These are phyloP conservation scores for Arthrobotrys iridis DNA, from an alignment of 2,329 filamentous ascomycete genomes.

Conservation along the genomic window DNA sequence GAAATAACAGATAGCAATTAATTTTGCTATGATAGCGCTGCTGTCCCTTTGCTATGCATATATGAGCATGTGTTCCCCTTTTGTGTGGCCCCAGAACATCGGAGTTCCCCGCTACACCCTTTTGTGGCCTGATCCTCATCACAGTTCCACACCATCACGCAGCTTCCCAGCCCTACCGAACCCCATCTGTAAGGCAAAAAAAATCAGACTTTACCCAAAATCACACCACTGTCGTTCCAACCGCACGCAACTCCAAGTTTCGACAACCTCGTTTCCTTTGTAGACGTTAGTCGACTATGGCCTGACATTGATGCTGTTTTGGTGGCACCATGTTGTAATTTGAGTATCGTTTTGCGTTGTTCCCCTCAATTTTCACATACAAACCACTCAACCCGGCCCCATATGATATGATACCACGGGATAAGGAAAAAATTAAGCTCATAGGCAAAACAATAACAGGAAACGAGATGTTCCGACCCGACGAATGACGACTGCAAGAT, in stretches of 20 bases:
- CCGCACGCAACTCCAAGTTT: conserved; percentile 29
- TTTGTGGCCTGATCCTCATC: conserved; percentile 50
- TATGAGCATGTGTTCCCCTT: not conserved
- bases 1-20: not conserved
- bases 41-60: not conserved
- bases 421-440: conserved; percentile 19
- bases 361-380: not conserved
- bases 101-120: conserved; percentile 43
- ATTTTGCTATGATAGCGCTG: not conserved
- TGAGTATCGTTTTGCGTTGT: conserved; percentile 25
- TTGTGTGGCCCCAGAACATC: conserved; percentile 3
- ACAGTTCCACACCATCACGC: conserved; percentile 32
- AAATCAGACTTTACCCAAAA: not conserved
- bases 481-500: conserved; percentile 25
- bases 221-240: conserved; percentile 52
- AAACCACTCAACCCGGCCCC: not conserved
- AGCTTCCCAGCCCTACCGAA: conserved; percentile 6
- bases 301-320: conserved; percentile 30
- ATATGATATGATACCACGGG: not conserved
- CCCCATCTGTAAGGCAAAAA: not conserved
- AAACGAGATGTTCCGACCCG: conserved; percentile 40
- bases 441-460: not conserved
- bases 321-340: conserved; percentile 26
- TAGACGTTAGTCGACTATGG: conserved; percentile 46
- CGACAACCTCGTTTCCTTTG: not conserved